These are phyloP conservation scores for Boletus sp. DNA, from an alignment of 1,284 basidiomycete species.

Conservation along the genomic window DNA sequence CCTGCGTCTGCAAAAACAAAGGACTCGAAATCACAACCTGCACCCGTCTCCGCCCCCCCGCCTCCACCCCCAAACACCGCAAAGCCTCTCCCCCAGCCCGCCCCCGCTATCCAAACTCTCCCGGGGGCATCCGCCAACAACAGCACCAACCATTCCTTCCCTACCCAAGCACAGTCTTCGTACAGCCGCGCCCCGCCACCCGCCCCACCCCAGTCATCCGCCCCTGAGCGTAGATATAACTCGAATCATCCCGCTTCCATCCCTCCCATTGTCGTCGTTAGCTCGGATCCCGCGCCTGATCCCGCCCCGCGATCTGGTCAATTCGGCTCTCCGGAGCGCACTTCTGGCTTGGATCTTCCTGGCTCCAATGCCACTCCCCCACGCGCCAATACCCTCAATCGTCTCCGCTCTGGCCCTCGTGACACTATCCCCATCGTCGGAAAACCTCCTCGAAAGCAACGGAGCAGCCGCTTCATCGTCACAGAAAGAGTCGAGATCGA, in stretches of 20 bases:
- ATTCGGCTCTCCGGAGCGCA: conserved; percentile 47
- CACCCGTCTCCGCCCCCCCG: conserved; percentile 49
- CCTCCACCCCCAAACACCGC: conserved; percentile 62
- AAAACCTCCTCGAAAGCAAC: conserved; percentile 92
- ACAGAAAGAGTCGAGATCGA: conserved; percentile 97
- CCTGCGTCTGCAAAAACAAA: conserved; percentile 65
- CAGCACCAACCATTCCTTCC: conserved; percentile 41
- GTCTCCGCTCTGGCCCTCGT: conserved; percentile 74
- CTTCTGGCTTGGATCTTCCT: conserved; percentile 46
- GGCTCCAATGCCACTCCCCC: conserved; percentile 52
- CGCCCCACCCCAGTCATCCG: conserved; percentile 33
- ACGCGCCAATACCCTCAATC: conserved; percentile 60
- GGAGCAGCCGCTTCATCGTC: conserved; percentile 93
- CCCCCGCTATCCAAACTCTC: conserved; percentile 35
- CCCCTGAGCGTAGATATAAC: conserved; percentile 52
- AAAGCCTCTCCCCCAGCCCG: conserved; percentile 54
- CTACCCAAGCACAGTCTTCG: conserved; percentile 31
- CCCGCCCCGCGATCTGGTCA: conserved; percentile 40
- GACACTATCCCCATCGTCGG: conserved; percentile 94
- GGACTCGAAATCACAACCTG: conserved; percentile 49
- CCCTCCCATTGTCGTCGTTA: conserved; percentile 89
- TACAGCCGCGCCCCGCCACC: conserved; percentile 44
- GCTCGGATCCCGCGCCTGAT: conserved; percentile 70
- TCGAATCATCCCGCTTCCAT: conserved; percentile 50
- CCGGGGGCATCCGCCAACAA: conserved; percentile 41